Evolutionary conservation across 208 protist genomes (phyloP), one percentile per base, ranked within the genome.

Genomic region (Naegleria gruberi): DNA sequence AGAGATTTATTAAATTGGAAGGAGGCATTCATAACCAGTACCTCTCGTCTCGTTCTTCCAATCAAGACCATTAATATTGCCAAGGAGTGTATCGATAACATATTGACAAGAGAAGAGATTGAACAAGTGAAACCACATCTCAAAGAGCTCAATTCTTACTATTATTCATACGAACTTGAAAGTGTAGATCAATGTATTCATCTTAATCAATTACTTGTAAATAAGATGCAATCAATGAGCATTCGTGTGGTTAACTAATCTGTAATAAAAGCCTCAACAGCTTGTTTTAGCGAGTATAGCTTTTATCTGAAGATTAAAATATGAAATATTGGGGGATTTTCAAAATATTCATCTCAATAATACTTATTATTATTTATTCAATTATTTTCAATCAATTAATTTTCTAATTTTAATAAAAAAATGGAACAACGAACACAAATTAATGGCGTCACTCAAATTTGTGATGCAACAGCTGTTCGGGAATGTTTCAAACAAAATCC

Each of bases 21-120:
- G n/a, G 82, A 86, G 41, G 82, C 82, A 45, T 86, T 86, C 45
- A 46, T 86, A 7, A 86, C 82, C 1, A 86, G 82, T 40, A 86
- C 82, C 4, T 86, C 82, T 17, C 34, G 82, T 30, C 43, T 46
- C 0, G 34, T 86, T 86, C n/a, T 86, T 2, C 82, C 82, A 47
- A 86, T 86, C 37, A 30, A 47, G 17, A 7, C 8, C 4, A 42
- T 86, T 12, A 40, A 42, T 15, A 86, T 86, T 37, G 37, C 82
- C 43, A 23, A 43, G n/a, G 82, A 86, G 7, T 86, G 82, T 30
- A 86, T 86, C 30, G 51, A 65, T 65, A 23, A 65, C 15, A 65
- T 65, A 3, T 23, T 65, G 15, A 10, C 51, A 30, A 4, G 6
- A 30, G 51, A 65, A 65, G 30, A 19, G 30, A 1, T 23, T 65